Evolutionary conservation across 257 asterid species (phyloP).

Genomic region (Asclepias syriaca): DNA sequence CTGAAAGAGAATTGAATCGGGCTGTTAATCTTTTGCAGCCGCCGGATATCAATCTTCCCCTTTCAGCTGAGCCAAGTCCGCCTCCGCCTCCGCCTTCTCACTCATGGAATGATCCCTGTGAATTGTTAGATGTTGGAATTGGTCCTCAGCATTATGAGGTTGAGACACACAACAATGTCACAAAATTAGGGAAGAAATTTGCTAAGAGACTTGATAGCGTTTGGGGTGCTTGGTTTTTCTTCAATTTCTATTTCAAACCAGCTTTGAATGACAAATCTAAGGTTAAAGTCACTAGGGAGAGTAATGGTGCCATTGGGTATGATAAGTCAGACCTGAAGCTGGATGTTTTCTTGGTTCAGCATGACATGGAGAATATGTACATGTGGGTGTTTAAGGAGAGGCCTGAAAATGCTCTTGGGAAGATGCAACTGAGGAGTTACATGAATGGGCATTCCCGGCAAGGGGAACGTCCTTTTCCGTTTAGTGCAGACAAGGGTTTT

Average conservation of each 20-base stretch:
- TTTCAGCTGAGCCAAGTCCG: conserved; percentile 41
- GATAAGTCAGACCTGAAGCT: conserved; percentile 42
- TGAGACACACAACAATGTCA: conserved; percentile 26
- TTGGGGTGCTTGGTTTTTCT: conserved; percentile 57
- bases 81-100: conserved; percentile 42
- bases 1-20: conserved; percentile 38
- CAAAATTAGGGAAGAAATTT: conserved; percentile 40
- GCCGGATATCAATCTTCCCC: conserved; percentile 47
- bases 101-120: conserved; percentile 32
- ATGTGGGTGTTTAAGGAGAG: conserved; percentile 55
- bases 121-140: conserved; percentile 35
- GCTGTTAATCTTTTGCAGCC: conserved; percentile 37
- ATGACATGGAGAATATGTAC: conserved; percentile 52
- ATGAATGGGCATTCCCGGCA: conserved; percentile 53
- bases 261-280: conserved; percentile 39
- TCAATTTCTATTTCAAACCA: conserved; percentile 40
- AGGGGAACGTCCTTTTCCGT: conserved; percentile 43
- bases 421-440: conserved; percentile 49
- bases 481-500: conserved; percentile 42
- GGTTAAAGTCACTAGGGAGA: conserved; percentile 24
- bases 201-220: conserved; percentile 45
- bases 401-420: conserved; percentile 48
- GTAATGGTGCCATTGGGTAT: conserved; percentile 28
- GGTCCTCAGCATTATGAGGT: conserved; percentile 38
- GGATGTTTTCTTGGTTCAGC: conserved; percentile 47